phyloP scores from a whole-genome alignment of 2,329 filamentous ascomycete species.

The Hypoxylon rubiginosum region DNA sequence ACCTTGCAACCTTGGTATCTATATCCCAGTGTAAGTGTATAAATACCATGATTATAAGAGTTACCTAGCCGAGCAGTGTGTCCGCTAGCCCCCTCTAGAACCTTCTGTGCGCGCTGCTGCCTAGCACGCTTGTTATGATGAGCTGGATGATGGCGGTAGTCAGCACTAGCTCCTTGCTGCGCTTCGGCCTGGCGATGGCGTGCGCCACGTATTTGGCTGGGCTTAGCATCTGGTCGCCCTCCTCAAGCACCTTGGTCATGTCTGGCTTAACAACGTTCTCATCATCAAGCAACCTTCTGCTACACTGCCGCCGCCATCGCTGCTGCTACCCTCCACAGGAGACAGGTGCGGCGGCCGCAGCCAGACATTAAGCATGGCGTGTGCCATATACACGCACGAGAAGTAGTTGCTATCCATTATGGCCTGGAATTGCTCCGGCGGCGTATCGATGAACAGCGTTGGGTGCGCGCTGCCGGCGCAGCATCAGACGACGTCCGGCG shows the following conservation, averaged over 20 bases:
- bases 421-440: slow-evolving; percentile 50
- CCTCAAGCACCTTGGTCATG: slow-evolving; percentile 56
- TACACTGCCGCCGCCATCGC: slow-evolving; percentile 76
- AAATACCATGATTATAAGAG: slow-evolving; percentile 54
- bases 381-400: slow-evolving; percentile 56
- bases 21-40: slow-evolving; percentile 56
- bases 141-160: slow-evolving; percentile 70
- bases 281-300: slow-evolving; percentile 62
- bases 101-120: slow-evolving; percentile 51
- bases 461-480: slow-evolving; percentile 74
- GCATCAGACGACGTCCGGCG: slow-evolving; percentile 75
- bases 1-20: slow-evolving; percentile 55
- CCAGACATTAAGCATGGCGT: slow-evolving; percentile 52
- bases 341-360: too few relatives aligned
- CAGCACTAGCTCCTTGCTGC: slow-evolving; percentile 73
- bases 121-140: slow-evolving; percentile 64
- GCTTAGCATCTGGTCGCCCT: slow-evolving; percentile 55
- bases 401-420: slow-evolving; percentile 59
- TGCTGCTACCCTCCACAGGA: too few relatives aligned
- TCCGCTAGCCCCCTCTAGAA: slow-evolving; percentile 50
- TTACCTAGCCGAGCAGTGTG: slow-evolving; percentile 53
- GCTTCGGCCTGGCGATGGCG: slow-evolving; percentile 71
- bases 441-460: slow-evolving; percentile 54
- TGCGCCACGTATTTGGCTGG: slow-evolving; percentile 71
- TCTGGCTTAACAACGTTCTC: slow-evolving; percentile 56